Percentiles rank a stretch among this genome's conserved stretches.
phyloP scores from a whole-genome alignment of 495 filamentous ascomycete genomes.

The Clavariopsis aquatica region DNA sequence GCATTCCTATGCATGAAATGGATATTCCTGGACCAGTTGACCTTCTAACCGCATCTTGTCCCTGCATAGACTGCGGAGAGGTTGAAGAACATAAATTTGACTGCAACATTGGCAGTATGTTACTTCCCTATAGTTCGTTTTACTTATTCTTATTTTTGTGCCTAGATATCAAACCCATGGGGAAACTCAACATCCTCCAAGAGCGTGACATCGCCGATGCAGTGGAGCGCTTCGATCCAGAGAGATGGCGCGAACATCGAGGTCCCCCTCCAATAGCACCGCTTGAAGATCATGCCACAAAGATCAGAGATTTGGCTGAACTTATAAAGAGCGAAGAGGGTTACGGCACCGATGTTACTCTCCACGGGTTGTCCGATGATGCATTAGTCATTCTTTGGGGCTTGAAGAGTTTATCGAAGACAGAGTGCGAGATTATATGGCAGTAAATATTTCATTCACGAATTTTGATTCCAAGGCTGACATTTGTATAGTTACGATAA shows the following conservation, averaged over 20 bases:
- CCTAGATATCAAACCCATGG: constrained; percentile 6
- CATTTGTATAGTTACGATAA: background rate
- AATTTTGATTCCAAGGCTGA: background rate
- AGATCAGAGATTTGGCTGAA: constrained; percentile 1
- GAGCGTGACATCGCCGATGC: constrained; percentile 6
- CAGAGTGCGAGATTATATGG: constrained; percentile 1
- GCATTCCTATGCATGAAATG: background rate
- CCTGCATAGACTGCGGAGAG: constrained; percentile 20
- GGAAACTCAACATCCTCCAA: background rate
- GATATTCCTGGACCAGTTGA: background rate
- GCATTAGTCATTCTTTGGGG: constrained; percentile 6
- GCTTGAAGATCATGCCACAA: constrained; percentile 3
- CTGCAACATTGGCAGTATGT: constrained; percentile 21
- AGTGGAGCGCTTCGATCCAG: constrained; percentile 19
- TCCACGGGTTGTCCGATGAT: background rate
- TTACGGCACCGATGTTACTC: background rate
- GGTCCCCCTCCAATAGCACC: background rate
- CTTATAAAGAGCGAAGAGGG: background rate
- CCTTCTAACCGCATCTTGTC: background rate
- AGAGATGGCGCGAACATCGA: constrained; percentile 14
- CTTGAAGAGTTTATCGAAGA: background rate
- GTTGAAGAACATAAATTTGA: background rate
- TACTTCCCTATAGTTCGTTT: background rate
- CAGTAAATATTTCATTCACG: background rate
- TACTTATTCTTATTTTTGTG: background rate